These are phyloP conservation scores for Nitzschia sp. DNA, from an alignment of 108 stramenopile genomes.

Conservation along the genomic window DNA sequence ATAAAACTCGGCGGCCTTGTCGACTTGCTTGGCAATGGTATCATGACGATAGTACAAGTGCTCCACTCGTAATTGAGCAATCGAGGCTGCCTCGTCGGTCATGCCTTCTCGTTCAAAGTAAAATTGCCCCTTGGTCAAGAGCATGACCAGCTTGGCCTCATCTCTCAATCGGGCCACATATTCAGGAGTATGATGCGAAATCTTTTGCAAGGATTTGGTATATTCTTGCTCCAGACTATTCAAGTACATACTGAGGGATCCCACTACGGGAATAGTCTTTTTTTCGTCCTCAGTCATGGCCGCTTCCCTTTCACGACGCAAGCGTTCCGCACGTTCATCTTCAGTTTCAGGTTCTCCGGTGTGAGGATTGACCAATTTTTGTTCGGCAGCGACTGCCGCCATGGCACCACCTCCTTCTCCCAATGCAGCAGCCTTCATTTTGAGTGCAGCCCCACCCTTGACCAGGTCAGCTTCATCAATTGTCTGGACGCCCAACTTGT, in stretches of 20 bases:
- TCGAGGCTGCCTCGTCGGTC: slow-evolving; percentile 66
- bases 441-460: slow-evolving; percentile 38
- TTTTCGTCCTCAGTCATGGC: slow-evolving; percentile 75
- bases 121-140: slow-evolving; percentile 70
- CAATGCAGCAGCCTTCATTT: slow-evolving; percentile 69
- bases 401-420: slow-evolving; percentile 68
- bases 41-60: slow-evolving; percentile 98
- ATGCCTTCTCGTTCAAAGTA: slow-evolving; percentile 87
- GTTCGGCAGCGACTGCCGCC: slow-evolving; percentile 75
- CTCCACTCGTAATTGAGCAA: slow-evolving; percentile 84
- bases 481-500: slow-evolving; percentile 64
- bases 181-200: slow-evolving; percentile 91
- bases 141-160: slow-evolving; percentile 83
- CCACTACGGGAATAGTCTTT: slow-evolving; percentile 85
- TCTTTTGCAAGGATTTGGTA: slow-evolving; percentile 92
- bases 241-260: slow-evolving; percentile 83
- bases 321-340: slow-evolving; percentile 81
- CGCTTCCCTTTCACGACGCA: slow-evolving; percentile 81
- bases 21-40: slow-evolving; percentile 87
- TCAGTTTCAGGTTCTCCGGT: slow-evolving; percentile 82
- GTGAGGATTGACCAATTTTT: slow-evolving; percentile 82
- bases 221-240: slow-evolving; percentile 94
- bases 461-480: slow-evolving; percentile 68
- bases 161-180: slow-evolving; percentile 91
- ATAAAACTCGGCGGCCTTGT: slow-evolving; percentile 72